Base-by-base conservation (phyloP, 768 basidiomycete species). In the Rubroboletus satanas region DNA sequence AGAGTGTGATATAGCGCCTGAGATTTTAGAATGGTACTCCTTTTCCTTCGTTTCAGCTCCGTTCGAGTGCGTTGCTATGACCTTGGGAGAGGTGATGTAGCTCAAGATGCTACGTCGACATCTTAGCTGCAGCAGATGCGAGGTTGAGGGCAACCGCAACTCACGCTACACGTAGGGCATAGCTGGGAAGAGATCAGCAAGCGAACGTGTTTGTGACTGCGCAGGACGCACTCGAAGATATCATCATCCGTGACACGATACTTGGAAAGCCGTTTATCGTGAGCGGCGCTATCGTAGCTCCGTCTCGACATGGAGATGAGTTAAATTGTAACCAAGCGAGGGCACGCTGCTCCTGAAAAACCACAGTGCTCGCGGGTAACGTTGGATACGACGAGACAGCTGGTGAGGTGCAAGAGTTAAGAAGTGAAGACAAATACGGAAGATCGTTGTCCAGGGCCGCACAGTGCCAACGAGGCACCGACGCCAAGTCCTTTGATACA, bases 201-300 rank as follows among this genome's bases (percentile, higher is more conserved):
- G 28, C 38, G 33, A 35, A 31, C n/a, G 23, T 31, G 37, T 36
- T 14, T 9, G 43, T 28, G 54, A 63, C 21, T 26, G 42, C 3
- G 51, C 39, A 37, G 38, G 70, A 74, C 83, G 61, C 70, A 93
- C 91, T 89, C 83, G 75, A 90, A 91, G 62, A 93, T 75, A 67
- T 93, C 91, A 54, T 93, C 90, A 63, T 93, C 91, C 28, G 86
- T 82, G 48, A 92, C 83, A 59, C 85, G 81, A 73, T 88, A 81
- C 69, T 85, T 87, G 60, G 87, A 86, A 58, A 87, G 56, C 56
- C 89, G 83, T 72, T 81, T 82, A 69, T 88, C 84, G 60, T 87
- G 85, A 57, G 84, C 78, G 62, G 74, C 75, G 71, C 87, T 84
- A 62, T 82, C 81, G 73, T 85, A 81, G 76, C 90, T 93, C 69